phyloP scores from a whole-genome alignment of 176 grass and related monocot genomes.

The Puccinellia tenuiflora region DNA sequence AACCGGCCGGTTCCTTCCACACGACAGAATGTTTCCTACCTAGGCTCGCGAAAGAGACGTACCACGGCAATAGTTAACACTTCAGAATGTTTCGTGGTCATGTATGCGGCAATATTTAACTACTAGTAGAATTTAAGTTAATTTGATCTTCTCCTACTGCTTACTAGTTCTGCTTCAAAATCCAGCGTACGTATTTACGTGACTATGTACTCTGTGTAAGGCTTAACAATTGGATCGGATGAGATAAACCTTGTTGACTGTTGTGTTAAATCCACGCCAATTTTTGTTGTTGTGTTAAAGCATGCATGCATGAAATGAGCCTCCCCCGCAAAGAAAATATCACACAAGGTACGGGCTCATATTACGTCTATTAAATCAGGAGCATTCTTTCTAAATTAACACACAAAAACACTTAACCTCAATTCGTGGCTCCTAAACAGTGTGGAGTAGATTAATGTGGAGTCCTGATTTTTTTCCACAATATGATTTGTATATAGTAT shows the following conservation, averaged over 20 bases:
- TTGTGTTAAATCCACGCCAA: too few species aligned
- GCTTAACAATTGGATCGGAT: background rate
- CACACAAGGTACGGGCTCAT: too few species aligned
- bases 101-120: background rate
- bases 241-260: background rate
- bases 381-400: too few species aligned
- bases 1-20: background rate
- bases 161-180: background rate
- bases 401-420: too few species aligned
- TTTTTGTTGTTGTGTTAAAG: background rate
- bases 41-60: background rate
- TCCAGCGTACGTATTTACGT: background rate
- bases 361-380: too few species aligned
- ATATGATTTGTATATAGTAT: too few species aligned
- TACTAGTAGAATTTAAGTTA: background rate
- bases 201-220: background rate
- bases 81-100: background rate
- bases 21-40: background rate
- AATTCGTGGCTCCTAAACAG: too few species aligned
- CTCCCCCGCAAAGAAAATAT: background rate
- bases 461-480: too few species aligned
- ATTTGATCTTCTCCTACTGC: background rate
- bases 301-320: background rate
- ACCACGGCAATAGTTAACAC: background rate
- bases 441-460: too few species aligned